These are phyloP conservation scores for Stereum hirsutum DNA, from an alignment of 1,284 basidiomycete genomes.

Conservation along the genomic window DNA sequence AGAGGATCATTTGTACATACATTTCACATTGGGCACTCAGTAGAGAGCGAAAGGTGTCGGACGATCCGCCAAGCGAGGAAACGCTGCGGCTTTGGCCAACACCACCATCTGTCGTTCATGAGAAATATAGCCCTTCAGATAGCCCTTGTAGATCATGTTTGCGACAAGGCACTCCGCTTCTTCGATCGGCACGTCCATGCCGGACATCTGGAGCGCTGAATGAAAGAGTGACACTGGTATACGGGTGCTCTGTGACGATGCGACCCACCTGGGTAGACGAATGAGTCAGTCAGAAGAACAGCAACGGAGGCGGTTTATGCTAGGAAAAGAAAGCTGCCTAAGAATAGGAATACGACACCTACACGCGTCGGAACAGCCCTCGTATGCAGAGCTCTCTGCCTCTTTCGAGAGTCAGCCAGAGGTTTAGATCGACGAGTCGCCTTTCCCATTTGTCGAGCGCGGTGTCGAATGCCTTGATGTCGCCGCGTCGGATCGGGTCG, in stretches of 20 bases:
- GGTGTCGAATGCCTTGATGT: slow-evolving; percentile 75
- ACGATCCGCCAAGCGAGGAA: slow-evolving; percentile 63
- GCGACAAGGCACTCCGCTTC: slow-evolving; percentile 94
- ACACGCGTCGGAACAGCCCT: slow-evolving; percentile 83
- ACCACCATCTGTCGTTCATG: slow-evolving; percentile 94
- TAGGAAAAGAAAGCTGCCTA: neutral
- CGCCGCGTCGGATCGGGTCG: slow-evolving; percentile 65
- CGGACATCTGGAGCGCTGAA: slow-evolving; percentile 57
- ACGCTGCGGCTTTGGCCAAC: slow-evolving; percentile 73
- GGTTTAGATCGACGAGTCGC: slow-evolving; percentile 72
- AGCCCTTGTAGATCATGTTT: slow-evolving; percentile 90
- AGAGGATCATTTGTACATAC: too few species aligned
- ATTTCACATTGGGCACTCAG: slow-evolving; percentile 10
- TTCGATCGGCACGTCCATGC: slow-evolving; percentile 49
- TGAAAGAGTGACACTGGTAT: slow-evolving; percentile 77
- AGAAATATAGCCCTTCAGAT: slow-evolving; percentile 92
- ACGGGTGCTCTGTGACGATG: slow-evolving; percentile 59
- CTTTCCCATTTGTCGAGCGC: slow-evolving; percentile 62
- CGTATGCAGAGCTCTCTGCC: slow-evolving; percentile 83
- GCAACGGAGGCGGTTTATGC: neutral
- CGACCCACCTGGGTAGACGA: slow-evolving; percentile 60
- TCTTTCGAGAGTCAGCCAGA: slow-evolving; percentile 82
- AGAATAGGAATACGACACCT: slow-evolving; percentile 21
- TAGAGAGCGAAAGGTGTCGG: slow-evolving; percentile 40
- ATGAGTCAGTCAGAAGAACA: neutral